phyloP scores from a whole-genome alignment of 768 basidiomycete genomes.

The Auriscalpium microsporum region DNA sequence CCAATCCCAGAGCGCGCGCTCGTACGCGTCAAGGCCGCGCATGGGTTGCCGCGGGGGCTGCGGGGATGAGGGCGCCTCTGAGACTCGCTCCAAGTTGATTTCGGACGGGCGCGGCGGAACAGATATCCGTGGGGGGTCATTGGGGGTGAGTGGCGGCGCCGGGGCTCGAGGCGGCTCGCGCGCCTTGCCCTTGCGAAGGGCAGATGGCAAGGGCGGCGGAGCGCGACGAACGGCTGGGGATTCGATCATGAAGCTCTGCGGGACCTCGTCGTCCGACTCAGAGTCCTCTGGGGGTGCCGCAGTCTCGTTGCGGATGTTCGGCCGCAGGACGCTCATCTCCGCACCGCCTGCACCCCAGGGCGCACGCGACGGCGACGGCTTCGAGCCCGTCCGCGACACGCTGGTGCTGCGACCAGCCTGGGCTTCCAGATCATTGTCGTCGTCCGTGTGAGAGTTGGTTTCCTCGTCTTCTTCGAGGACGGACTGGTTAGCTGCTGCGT shows the following conservation, averaged over 20 bases:
- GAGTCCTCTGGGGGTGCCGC: conserved; percentile 43
- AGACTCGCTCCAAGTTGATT: conserved; percentile 32
- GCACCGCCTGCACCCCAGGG: conserved; percentile 46
- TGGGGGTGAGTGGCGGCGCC: not conserved
- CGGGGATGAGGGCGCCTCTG: conserved; percentile 13
- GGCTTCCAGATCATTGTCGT: conserved; percentile 53
- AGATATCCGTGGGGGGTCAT: conserved; percentile 38
- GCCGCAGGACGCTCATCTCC: conserved; percentile 51
- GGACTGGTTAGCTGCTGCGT: conserved; percentile 64
- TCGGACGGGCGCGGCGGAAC: conserved; percentile 63
- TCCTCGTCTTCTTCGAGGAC: conserved; percentile 68
- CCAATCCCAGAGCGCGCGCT: conserved; percentile 97
- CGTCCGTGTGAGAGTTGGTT: conserved; percentile 29
- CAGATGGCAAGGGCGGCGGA: conserved; percentile 15
- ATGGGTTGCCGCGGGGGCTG: conserved; percentile 34
- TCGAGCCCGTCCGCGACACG: conserved; percentile 33
- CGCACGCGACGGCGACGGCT: conserved; percentile 37
- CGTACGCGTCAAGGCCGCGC: conserved; percentile 73
- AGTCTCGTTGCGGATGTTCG: conserved; percentile 67
- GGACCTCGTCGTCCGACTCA: conserved; percentile 75
- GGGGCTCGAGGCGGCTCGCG: conserved; percentile 19
- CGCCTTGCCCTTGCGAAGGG: conserved; percentile 27
- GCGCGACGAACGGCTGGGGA: conserved; percentile 30
- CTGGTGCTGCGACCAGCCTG: conserved; percentile 31
- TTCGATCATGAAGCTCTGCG: conserved; percentile 82